Percentiles rank a stretch among this genome's conserved stretches.
These are phyloP conservation scores for Fistulifera solaris DNA, from an alignment of 108 stramenopile species.

Conservation along the genomic window DNA sequence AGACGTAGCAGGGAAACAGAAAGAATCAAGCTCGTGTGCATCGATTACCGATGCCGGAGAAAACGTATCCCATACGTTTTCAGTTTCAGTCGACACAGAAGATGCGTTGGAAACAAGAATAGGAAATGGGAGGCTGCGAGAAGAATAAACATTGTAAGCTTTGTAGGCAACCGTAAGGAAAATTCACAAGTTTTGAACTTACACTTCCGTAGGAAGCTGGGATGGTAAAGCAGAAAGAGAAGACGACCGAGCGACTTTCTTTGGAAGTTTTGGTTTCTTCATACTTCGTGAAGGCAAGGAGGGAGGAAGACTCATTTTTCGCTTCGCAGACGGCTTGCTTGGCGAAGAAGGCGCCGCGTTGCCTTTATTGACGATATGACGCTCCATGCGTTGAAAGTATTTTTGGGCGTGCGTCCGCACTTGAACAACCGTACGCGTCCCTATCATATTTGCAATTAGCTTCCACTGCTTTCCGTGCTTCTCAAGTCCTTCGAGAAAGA, in stretches of 20 bases:
- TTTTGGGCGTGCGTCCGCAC: constrained; percentile 85
- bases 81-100: too few species aligned
- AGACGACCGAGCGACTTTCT: constrained; percentile 1
- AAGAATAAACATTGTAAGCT: too few species aligned
- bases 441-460: constrained; percentile 53
- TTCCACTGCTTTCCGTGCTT: constrained; percentile 76
- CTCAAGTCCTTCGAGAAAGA: constrained; percentile 61
- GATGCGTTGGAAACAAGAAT: too few species aligned
- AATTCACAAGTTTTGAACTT: too few species aligned
- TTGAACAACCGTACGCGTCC: constrained; percentile 66
- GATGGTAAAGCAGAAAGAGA: background rate
- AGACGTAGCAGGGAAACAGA: too few species aligned
- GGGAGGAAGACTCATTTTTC: constrained; percentile 4
- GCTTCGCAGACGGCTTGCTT: background rate
- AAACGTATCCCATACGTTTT: too few species aligned
- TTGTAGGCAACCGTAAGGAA: too few species aligned
- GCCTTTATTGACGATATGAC: background rate
- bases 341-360: background rate
- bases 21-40: too few species aligned
- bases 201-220: too few species aligned
- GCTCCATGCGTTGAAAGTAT: constrained; percentile 59
- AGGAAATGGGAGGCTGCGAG: too few species aligned
- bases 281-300: constrained; percentile 4
- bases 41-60: too few species aligned
- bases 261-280: background rate